Evolutionary conservation across 495 filamentous ascomycete species (phyloP).

Genomic region (Penicillium roqueforti): DNA sequence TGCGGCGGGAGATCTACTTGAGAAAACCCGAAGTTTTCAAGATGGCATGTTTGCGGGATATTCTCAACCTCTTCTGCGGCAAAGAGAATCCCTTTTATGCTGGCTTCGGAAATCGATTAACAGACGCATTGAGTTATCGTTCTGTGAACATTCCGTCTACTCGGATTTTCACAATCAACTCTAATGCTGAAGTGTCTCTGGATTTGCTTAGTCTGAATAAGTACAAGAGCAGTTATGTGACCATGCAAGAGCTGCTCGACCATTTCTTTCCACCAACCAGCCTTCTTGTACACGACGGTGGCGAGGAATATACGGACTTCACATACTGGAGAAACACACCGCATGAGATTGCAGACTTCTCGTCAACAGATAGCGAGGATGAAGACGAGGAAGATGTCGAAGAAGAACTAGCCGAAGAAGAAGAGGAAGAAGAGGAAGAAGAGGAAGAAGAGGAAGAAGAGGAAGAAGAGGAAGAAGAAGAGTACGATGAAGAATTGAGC

Average conservation of each 20-base stretch:
- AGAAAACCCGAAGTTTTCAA: slow-evolving; percentile 99
- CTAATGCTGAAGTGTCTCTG: slow-evolving; percentile 91
- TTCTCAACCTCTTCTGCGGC: slow-evolving; percentile 78
- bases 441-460: slow-evolving; percentile 44
- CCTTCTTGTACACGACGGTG: slow-evolving; percentile 69
- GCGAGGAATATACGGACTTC: slow-evolving; percentile 86
- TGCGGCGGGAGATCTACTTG: slow-evolving; percentile 90
- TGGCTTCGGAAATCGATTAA: slow-evolving; percentile 94
- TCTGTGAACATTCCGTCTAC: slow-evolving; percentile 91
- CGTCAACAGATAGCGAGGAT: slow-evolving; percentile 66
- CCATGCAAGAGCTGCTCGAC: slow-evolving; percentile 92
- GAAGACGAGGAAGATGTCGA: slow-evolving; percentile 44
- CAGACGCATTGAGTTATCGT: slow-evolving; percentile 92
- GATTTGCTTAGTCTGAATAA: slow-evolving; percentile 89
- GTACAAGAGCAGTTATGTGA: slow-evolving; percentile 94
- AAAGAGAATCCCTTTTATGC: slow-evolving; percentile 87
- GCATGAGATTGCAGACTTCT: slow-evolving; percentile 72
- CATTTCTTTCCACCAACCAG: slow-evolving; percentile 91
- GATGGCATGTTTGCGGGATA: slow-evolving; percentile 96
- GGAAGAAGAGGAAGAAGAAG: slow-evolving; percentile 41
- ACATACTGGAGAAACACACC: slow-evolving; percentile 79
- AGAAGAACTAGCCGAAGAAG: slow-evolving; percentile 41
- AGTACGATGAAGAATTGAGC: slow-evolving; percentile 35
- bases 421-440: slow-evolving; percentile 39
- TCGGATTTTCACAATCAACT: slow-evolving; percentile 98